phyloP scores from a whole-genome alignment of 805 yeast genomes.

The Isabelozyma heimii region DNA sequence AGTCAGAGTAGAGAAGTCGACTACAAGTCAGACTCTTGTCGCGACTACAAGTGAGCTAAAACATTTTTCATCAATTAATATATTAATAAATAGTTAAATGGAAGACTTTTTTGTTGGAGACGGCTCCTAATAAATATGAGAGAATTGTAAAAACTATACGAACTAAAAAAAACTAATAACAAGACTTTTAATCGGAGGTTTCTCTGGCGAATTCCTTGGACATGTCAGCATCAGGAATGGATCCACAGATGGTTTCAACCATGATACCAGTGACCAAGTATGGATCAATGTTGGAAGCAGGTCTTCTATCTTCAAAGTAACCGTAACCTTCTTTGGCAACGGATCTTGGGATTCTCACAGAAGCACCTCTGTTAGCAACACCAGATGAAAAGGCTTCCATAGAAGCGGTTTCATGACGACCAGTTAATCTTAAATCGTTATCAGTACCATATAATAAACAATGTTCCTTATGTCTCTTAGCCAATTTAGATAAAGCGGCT shows the following conservation, averaged over 20 bases:
- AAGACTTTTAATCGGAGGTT: slow-evolving; percentile 24
- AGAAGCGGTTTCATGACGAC: slow-evolving; percentile 98
- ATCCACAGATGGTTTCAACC: slow-evolving; percentile 94
- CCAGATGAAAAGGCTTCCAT: slow-evolving; percentile 89
- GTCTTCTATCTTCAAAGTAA: slow-evolving; percentile 99
- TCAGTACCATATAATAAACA: slow-evolving; percentile 93
- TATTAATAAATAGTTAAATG: neutral
- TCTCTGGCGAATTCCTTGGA: slow-evolving; percentile 84
- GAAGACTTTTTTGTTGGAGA: neutral
- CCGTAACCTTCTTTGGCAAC: slow-evolving; percentile 98
- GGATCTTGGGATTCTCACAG: slow-evolving; percentile 97
- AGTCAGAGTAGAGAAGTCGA: no score
- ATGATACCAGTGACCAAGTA: slow-evolving; percentile 98
- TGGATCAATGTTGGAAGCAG: slow-evolving; percentile 99
- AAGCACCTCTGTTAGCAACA: slow-evolving; percentile 99
- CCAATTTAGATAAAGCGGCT: slow-evolving; percentile 86
- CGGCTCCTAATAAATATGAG: neutral
- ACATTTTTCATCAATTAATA: neutral
- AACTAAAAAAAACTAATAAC: neutral
- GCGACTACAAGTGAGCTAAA: no score
- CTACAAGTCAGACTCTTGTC: no score
- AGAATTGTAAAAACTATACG: neutral
- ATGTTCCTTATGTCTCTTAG: slow-evolving; percentile 96
- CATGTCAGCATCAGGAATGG: slow-evolving; percentile 94
- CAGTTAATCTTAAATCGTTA: slow-evolving; percentile 93